phyloP scores from a whole-genome alignment of 2,329 filamentous ascomycete species.

The Tolypocladium tropicale region DNA sequence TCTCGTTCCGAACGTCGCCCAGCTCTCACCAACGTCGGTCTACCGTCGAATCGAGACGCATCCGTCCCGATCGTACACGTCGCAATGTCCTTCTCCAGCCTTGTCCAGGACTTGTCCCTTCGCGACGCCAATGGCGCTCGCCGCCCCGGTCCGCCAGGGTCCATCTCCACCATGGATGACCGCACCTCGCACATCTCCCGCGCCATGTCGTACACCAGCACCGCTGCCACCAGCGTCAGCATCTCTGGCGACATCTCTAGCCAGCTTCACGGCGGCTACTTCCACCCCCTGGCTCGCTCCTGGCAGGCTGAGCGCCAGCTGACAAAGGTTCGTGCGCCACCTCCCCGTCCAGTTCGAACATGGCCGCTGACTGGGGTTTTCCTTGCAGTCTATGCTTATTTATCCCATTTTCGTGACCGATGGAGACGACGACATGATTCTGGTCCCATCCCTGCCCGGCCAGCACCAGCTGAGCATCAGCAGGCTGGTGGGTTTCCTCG shows the following conservation, averaged over 20 bases:
- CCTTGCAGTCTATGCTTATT: conserved; percentile 82
- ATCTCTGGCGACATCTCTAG: conserved; percentile 68
- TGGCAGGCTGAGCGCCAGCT: conserved; percentile 81
- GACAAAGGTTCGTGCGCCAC: conserved; percentile 56
- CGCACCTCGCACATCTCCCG: conserved; percentile 50
- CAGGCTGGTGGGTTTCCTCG: conserved; percentile 73
- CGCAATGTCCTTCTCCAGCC: conserved; percentile 56
- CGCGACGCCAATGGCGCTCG: conserved; percentile 41
- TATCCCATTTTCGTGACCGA: conserved; percentile 97
- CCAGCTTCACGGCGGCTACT: conserved; percentile 75
- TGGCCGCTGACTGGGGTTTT: background rate
- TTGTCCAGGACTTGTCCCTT: conserved; percentile 54
- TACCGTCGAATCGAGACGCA: background rate
- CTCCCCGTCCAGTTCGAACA: background rate
- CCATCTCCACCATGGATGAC: conserved; percentile 49
- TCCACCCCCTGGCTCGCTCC: conserved; percentile 65
- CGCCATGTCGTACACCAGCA: conserved; percentile 57
- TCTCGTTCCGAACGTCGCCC: background rate
- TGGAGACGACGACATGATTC: conserved; percentile 80
- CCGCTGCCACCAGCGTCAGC: conserved; percentile 57
- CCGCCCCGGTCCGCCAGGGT: conserved; percentile 32
- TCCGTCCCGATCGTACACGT: background rate
- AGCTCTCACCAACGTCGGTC: background rate
- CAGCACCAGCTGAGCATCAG: conserved; percentile 84
- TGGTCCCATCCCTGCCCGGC: conserved; percentile 83